Conservation (phyloP, 441 rosid genomes). For the Jatropha podagrica region DNA sequence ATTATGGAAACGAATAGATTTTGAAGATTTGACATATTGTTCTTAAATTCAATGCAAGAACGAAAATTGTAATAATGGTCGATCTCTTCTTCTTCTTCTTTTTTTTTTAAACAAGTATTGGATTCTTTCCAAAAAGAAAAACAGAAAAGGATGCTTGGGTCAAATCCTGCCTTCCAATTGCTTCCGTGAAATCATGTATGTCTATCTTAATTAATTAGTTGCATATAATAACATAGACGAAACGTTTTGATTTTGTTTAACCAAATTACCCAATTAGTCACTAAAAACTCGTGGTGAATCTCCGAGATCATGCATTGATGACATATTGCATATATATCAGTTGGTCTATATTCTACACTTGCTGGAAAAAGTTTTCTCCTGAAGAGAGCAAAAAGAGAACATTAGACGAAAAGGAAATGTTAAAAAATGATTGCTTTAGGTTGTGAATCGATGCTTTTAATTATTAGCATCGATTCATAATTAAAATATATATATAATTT, state of each 20-base stretch:
- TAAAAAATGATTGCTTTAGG: slow-evolving; percentile 22
- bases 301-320: slow-evolving; percentile 9
- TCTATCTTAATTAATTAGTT: not conserved
- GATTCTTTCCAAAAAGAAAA: slow-evolving; percentile 25
- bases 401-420: not conserved
- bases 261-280: not conserved
- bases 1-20: not conserved
- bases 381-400: slow-evolving; percentile 8
- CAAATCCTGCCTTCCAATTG: slow-evolving; percentile 20
- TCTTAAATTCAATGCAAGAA: slow-evolving; percentile 20
- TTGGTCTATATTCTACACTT: not conserved
- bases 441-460: slow-evolving; percentile 13
- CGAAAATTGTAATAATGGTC: not conserved
- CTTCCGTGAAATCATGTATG: not conserved
- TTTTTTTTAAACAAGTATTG: slow-evolving; percentile 8
- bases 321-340: not conserved
- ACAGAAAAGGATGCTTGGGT: not conserved
- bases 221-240: not conserved
- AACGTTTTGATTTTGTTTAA: not conserved
- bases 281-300: slow-evolving; percentile 11
- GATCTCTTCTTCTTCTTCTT: not conserved
- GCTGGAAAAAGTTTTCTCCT: not conserved
- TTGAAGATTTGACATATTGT: slow-evolving; percentile 35
- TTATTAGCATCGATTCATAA: too few relatives aligned
- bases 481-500: too few relatives aligned